Conservation (phyloP, 179 eudicot genomes). For the Pouteria campechiana region DNA sequence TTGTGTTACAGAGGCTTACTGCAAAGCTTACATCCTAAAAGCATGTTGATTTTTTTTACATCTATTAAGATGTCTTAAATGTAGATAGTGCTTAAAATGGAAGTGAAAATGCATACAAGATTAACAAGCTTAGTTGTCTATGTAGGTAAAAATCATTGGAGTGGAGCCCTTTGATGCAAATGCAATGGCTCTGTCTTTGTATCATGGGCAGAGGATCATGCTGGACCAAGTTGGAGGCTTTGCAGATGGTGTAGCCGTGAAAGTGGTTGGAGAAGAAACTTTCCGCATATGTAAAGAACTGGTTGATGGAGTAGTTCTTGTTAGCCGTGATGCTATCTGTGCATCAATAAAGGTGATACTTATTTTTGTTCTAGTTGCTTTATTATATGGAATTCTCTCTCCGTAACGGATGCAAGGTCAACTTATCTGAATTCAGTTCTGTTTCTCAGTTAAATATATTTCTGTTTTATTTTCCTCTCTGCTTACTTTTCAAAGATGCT, state of each 20-base stretch:
- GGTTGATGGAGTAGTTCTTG: slow-evolving; percentile 93
- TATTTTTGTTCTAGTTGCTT: background rate
- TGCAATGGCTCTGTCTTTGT: slow-evolving; percentile 92
- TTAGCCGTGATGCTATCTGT: slow-evolving; percentile 96
- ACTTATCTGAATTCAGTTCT: no score
- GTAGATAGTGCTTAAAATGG: no score
- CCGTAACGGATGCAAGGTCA: no score
- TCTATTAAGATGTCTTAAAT: no score
- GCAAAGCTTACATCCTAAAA: no score
- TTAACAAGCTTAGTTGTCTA: no score
- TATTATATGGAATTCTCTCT: background rate
- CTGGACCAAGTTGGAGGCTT: slow-evolving; percentile 94
- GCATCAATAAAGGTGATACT: slow-evolving; percentile 87
- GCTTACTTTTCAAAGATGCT: no score
- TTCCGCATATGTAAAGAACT: slow-evolving; percentile 75
- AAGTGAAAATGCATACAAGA: no score
- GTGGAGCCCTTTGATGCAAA: slow-evolving; percentile 97
- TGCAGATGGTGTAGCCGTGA: slow-evolving; percentile 98
- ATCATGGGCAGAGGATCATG: slow-evolving; percentile 71
- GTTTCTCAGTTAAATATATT: no score
- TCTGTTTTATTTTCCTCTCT: background rate
- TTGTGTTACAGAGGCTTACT: no score
- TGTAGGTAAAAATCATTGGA: slow-evolving; percentile 76
- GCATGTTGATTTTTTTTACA: no score
- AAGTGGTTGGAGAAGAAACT: slow-evolving; percentile 91